Base-by-base conservation (phyloP, 768 basidiomycete genomes). In the Lactarius sp. region DNA sequence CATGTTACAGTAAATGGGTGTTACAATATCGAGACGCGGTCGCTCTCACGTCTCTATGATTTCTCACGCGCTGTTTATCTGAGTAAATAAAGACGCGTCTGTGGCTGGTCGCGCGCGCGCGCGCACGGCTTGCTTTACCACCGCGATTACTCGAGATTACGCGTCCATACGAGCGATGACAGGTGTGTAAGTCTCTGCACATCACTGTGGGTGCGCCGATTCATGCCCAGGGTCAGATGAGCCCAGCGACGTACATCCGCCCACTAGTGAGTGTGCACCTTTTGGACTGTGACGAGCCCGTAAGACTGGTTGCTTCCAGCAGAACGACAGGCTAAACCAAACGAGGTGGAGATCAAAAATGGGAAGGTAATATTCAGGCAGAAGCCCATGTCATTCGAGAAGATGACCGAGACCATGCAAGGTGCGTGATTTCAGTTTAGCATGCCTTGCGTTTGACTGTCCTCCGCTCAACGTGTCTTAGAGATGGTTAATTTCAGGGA, bases 331-430 rank as follows among this genome's bases (percentile, higher is more conserved):
- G 75, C 75, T 54, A 83, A 78, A 70, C 59, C 74, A 1, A 67
- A 76, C 7, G 73, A 86, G 16, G 82, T 80, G 4, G 89, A 91
- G 64, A 71, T 92, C 14, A 90, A 83, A 78, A 90, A 88, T 72
- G 90, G 88, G 22, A 93, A 86, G 72, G 81, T 88, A 3, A 66
- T 83, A 12, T 85, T 92, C 70, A 88, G 81, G 73, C 91, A 93
- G 78, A 92, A 90, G 73, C 75, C 80, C 16, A 70, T 86, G 39
- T 83, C 87, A 0, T 83, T 90, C 54, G 88, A 92, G 75, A 91
- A 90, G 72, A 79, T 85, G 69, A 88, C 87, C 6, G 89, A 92
- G 71, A 91, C 90, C 16, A 80, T 93, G 69, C 87, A 88, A 80
- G 90, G 92, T 88, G 62, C 53, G 80, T 71, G 18, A 36, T 52